Conservation (phyloP, 495 filamentous ascomycete genomes). For the Aspergillus carlsbadensis region DNA sequence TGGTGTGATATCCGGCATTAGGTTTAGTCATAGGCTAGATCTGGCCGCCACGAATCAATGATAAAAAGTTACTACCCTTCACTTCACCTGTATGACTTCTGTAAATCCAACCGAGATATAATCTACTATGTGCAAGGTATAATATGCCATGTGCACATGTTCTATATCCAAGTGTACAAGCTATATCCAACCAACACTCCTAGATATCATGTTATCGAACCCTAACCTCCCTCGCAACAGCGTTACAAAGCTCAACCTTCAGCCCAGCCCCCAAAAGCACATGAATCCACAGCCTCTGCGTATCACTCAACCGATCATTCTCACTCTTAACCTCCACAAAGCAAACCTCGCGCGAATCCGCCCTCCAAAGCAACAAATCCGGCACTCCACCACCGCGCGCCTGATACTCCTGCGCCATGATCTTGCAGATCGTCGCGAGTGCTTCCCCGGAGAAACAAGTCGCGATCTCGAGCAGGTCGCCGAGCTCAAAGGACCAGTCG, state of each 20-base stretch:
- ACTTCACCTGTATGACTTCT: not conserved
- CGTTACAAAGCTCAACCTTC: slow-evolving; percentile 84
- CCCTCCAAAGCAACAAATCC: slow-evolving; percentile 85
- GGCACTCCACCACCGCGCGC: slow-evolving; percentile 86
- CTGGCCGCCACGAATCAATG: slow-evolving; percentile 3
- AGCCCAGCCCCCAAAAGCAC: slow-evolving; percentile 82
- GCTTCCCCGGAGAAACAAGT: slow-evolving; percentile 75
- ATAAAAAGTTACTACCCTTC: not conserved
- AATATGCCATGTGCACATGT: too few relatives aligned
- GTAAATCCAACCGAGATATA: not conserved
- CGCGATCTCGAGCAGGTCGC: slow-evolving; percentile 83
- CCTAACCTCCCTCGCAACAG: slow-evolving; percentile 71
- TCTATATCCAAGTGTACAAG: not conserved
- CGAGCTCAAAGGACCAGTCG: slow-evolving; percentile 81
- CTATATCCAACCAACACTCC: not conserved
- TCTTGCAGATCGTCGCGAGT: slow-evolving; percentile 81
- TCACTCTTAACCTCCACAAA: slow-evolving; percentile 92
- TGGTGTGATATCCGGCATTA: not conserved
- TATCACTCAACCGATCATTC: slow-evolving; percentile 95
- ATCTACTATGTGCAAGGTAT: too few relatives aligned
- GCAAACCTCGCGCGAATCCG: slow-evolving; percentile 60
- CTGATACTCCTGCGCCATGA: slow-evolving; percentile 91
- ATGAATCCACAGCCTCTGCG: slow-evolving; percentile 95
- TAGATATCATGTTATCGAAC: not conserved
- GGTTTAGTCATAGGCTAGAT: not conserved